These are phyloP conservation scores for Paraurostyla sp. DNA, from an alignment of 73 alveolate genomes.

Conservation along the genomic window DNA sequence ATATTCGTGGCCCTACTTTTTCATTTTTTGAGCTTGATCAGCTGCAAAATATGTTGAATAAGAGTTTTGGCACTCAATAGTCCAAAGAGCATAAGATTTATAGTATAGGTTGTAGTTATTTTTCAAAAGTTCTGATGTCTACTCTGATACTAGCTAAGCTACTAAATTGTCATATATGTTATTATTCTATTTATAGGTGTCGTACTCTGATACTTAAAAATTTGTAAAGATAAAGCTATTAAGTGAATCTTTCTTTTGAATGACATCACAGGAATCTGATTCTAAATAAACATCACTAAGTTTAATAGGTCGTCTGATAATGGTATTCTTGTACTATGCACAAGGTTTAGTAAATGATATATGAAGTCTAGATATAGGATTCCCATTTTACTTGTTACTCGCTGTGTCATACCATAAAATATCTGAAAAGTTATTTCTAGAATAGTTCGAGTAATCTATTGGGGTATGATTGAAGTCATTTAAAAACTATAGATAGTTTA, in stretches of 20 bases:
- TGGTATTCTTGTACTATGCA: not conserved
- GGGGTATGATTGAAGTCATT: not conserved
- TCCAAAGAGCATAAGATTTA: conserved; percentile 23
- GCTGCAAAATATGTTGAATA: conserved; percentile 18
- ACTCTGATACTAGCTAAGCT: not conserved
- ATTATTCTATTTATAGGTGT: not conserved
- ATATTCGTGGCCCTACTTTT: not conserved
- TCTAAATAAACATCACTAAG: not conserved
- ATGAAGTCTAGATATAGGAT: not conserved
- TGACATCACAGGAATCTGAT: not conserved
- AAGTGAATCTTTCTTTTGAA: not conserved
- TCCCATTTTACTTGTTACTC: not conserved
- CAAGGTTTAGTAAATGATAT: not conserved
- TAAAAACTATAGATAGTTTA: not conserved
- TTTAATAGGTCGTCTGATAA: not conserved
- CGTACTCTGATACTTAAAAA: not conserved
- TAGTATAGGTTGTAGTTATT: not conserved
- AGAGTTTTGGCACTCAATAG: not conserved
- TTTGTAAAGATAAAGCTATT: not conserved
- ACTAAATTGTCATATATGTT: not conserved
- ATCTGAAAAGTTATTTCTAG: not conserved
- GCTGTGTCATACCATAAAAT: not conserved
- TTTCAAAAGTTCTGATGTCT: not conserved
- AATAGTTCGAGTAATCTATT: not conserved
- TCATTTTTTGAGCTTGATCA: conserved; percentile 14